A percentile compares a stretch with the other conserved stretches of the same genome.
Conservation (phyloP, 2,329 filamentous ascomycete species). For the Stagonosporopsis cucurbitacearum region DNA sequence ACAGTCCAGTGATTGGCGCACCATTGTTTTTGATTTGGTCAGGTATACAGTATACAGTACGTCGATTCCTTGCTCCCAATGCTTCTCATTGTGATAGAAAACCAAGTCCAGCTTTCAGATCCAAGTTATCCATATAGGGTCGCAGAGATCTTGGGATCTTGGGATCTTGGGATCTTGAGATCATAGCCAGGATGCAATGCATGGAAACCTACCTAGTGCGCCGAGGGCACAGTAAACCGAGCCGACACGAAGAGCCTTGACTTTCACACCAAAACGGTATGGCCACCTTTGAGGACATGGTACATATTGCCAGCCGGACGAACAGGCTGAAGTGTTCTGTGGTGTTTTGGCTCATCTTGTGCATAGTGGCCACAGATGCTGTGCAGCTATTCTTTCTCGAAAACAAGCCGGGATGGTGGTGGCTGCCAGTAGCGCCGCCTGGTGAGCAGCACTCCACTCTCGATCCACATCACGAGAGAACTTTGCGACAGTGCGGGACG, state of each 20-base stretch:
- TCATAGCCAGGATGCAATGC: slow-evolving; percentile 4
- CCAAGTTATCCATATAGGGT: neutral
- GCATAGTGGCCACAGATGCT: neutral
- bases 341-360: neutral
- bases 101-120: slow-evolving; percentile 1
- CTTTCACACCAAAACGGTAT: neutral
- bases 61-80: neutral
- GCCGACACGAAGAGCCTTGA: slow-evolving; percentile 1
- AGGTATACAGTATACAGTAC: neutral
- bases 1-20: neutral
- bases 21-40: neutral
- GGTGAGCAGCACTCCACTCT: slow-evolving; percentile 14
- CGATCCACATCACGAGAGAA: slow-evolving; percentile 21
- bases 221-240: neutral
- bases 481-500: slow-evolving; percentile 11
- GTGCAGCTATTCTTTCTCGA: slow-evolving; percentile 4
- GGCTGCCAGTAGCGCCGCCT: slow-evolving; percentile 14
- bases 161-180: slow-evolving; percentile 8
- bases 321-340: neutral
- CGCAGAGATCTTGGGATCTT: slow-evolving; percentile 9
- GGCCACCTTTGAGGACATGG: neutral
- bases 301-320: neutral
- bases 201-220: slow-evolving; percentile 13
- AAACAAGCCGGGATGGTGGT: slow-evolving; percentile 12
- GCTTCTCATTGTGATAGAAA: neutral